Conservation (phyloP, 1,284 basidiomycete genomes). For the Coniferiporia weirii region DNA sequence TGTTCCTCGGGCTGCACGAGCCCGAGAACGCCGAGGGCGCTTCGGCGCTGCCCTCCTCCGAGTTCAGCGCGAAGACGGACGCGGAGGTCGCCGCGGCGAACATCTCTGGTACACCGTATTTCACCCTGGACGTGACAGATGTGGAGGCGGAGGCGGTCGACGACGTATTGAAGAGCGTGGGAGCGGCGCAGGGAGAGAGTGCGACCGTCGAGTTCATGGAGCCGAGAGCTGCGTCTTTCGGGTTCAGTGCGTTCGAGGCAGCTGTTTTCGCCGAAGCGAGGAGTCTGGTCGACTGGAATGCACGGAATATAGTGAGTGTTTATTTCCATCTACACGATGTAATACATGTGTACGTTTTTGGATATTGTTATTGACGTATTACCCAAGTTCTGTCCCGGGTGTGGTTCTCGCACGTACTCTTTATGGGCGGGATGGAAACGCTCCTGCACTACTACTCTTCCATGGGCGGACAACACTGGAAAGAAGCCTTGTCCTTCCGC, state of each 20-base stretch:
- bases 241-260: constrained; percentile 54
- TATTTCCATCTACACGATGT: not conserved
- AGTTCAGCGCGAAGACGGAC: constrained; percentile 42
- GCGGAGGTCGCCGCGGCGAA: constrained; percentile 45
- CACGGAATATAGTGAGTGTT: constrained; percentile 65
- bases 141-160: constrained; percentile 42
- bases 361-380: not conserved
- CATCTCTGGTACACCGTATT: constrained; percentile 72
- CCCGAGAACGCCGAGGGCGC: constrained; percentile 33
- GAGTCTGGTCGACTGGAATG: constrained; percentile 87
- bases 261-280: constrained; percentile 72
- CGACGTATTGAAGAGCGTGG: constrained; percentile 37
- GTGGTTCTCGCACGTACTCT: constrained; percentile 78
- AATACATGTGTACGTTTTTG: constrained; percentile 11
- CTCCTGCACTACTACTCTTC: constrained; percentile 68
- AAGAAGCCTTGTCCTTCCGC: constrained; percentile 63
- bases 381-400: constrained; percentile 79
- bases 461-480: constrained; percentile 59
- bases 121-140: constrained; percentile 69
- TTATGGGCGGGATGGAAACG: constrained; percentile 97
- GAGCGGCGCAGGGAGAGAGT: constrained; percentile 19
- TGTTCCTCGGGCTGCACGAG: constrained; percentile 82
- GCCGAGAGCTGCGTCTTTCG: constrained; percentile 54
- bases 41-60: constrained; percentile 54
- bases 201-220: constrained; percentile 59